phyloP scores from a whole-genome alignment of 257 asterid species.

The Gardenia jasminoides region DNA sequence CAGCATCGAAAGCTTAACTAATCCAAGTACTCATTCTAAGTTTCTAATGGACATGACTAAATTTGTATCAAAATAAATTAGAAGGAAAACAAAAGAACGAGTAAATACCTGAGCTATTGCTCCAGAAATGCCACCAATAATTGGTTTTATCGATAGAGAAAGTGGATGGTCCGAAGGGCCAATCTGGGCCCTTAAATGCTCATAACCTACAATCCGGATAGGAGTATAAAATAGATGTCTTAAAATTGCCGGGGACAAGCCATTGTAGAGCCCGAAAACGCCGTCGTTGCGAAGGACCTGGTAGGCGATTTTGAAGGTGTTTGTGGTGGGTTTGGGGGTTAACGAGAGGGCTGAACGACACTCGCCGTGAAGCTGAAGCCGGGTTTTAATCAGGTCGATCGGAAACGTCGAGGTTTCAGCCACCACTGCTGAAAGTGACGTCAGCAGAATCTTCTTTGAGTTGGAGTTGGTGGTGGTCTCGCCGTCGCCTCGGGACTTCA shows the following conservation, averaged over 20 bases:
- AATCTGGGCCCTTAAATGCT: slow-evolving; percentile 50
- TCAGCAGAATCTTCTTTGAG: slow-evolving; percentile 45
- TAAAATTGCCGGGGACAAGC: slow-evolving; percentile 63
- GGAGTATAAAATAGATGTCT: slow-evolving; percentile 83
- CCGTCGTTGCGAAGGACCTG: slow-evolving; percentile 56
- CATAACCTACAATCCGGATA: slow-evolving; percentile 72
- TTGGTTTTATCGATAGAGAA: slow-evolving; percentile 53
- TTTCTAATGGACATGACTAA: too few species aligned
- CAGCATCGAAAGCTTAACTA: not conserved
- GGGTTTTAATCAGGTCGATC: slow-evolving; percentile 73
- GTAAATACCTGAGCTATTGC: slow-evolving; percentile 77
- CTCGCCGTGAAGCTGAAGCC: slow-evolving; percentile 80
- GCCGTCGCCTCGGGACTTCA: too few species aligned
- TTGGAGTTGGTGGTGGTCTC: not conserved
- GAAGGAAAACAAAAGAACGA: not conserved
- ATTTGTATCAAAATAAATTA: not conserved
- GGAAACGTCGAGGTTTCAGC: slow-evolving; percentile 91
- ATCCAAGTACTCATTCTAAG: not conserved
- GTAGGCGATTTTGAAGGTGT: slow-evolving; percentile 45
- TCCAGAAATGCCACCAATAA: slow-evolving; percentile 75
- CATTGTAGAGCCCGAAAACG: slow-evolving; percentile 60
- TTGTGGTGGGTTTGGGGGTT: slow-evolving; percentile 13
- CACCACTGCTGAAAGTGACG: slow-evolving; percentile 71
- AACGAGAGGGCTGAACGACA: slow-evolving; percentile 28
- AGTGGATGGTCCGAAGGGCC: slow-evolving; percentile 38